These are phyloP conservation scores for Sporobolus alterniflorus DNA, from an alignment of 202 grass and related monocot genomes.

Conservation along the genomic window DNA sequence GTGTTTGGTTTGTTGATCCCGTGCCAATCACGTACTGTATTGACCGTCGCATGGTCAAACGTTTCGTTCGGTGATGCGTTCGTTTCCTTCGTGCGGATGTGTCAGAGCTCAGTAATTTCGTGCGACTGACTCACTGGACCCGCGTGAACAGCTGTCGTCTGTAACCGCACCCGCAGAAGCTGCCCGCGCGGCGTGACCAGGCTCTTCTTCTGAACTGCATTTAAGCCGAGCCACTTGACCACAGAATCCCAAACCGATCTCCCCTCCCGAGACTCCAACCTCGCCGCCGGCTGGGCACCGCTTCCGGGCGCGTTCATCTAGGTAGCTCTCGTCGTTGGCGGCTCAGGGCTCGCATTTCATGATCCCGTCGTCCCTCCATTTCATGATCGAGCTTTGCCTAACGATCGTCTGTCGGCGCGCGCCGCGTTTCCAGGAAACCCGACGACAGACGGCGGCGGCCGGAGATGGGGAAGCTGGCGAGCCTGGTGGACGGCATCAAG, in stretches of 20 bases:
- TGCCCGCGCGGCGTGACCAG: background rate
- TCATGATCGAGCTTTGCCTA: background rate
- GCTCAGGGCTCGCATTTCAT: too few relatives aligned
- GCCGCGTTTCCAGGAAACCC: background rate
- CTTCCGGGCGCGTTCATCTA: too few relatives aligned
- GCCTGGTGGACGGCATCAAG: constrained; percentile 64
- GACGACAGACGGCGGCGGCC: background rate
- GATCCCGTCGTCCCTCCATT: too few relatives aligned
- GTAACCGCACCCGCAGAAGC: background rate
- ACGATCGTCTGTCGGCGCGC: background rate
- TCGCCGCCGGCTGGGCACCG: background rate
- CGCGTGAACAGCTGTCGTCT: too few relatives aligned
- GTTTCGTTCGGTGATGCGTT: too few relatives aligned
- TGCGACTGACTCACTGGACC: too few relatives aligned
- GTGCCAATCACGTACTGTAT: too few relatives aligned
- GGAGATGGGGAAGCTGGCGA: constrained; percentile 55
- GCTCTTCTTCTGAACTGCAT: background rate
- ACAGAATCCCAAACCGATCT: background rate
- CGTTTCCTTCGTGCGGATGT: too few relatives aligned
- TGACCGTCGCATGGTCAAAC: too few relatives aligned
- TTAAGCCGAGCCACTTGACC: background rate
- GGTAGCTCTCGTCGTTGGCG: too few relatives aligned
- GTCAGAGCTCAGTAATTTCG: too few relatives aligned
- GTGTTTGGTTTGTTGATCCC: too few relatives aligned
- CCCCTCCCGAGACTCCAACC: background rate